These are phyloP conservation scores for Sclerotinia sclerotiorum DNA, from an alignment of 2,329 filamentous ascomycete species.

Conservation along the genomic window DNA sequence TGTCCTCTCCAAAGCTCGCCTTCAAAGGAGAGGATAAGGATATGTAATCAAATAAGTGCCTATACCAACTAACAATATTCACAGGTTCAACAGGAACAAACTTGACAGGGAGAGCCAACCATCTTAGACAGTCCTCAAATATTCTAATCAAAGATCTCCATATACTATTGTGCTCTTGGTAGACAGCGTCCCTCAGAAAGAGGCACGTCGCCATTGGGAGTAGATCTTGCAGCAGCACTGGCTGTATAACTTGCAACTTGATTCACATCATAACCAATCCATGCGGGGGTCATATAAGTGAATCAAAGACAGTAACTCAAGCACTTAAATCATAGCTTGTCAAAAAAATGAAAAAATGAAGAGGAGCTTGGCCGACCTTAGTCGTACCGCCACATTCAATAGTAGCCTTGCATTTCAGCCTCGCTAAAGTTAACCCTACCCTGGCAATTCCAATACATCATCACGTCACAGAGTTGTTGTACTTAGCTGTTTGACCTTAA, in stretches of 20 bases:
- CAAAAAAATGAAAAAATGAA: no score
- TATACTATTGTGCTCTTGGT: neutral
- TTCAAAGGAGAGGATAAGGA: neutral
- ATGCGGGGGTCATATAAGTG: neutral
- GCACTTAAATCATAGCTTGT: no score
- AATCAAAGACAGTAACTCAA: no score
- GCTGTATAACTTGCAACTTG: neutral
- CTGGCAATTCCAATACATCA: no score
- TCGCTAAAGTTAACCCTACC: no score
- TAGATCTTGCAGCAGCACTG: slow-evolving; percentile 1
- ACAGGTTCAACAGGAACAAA: neutral
- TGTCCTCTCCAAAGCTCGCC: no score
- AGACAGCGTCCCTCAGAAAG: neutral
- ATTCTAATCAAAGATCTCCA: neutral
- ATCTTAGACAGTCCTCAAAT: neutral
- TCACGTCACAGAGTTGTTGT: no score
- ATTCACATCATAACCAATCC: neutral
- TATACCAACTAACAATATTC: neutral
- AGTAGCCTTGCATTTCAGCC: no score
- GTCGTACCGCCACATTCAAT: no score
- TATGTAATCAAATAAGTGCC: neutral
- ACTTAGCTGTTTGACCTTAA: no score
- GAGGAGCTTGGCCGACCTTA: no score
- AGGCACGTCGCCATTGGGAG: neutral
- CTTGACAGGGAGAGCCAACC: no score